Evolutionary conservation across 2,329 filamentous ascomycete genomes (phyloP).

Genomic region (Monilinia laxa): DNA sequence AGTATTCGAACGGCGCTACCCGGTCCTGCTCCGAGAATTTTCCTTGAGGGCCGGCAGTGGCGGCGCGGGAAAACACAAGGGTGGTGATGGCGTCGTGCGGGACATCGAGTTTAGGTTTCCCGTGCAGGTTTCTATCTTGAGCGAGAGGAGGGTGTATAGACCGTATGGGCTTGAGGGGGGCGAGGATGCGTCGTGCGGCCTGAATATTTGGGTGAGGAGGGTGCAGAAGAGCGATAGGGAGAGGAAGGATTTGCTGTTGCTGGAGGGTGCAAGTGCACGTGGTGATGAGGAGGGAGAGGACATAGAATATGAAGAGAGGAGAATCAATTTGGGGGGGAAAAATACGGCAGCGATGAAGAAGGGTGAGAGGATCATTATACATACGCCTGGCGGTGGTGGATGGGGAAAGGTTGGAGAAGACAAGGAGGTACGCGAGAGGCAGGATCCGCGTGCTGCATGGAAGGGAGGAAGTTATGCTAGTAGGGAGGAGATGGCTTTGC

Average conservation of each 20-base stretch:
- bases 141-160: constrained; percentile 70
- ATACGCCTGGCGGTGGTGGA: constrained; percentile 76
- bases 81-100: constrained; percentile 71
- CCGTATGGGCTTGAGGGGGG: constrained; percentile 86
- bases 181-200: constrained; percentile 71
- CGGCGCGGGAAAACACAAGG: constrained; percentile 62
- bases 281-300: constrained; percentile 34
- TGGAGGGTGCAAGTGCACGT: constrained; percentile 17
- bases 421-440: constrained; percentile 50
- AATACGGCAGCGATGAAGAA: constrained; percentile 75
- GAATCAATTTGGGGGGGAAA: constrained; percentile 74
- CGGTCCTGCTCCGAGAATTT: constrained; percentile 70
- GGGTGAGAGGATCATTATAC: constrained; percentile 75
- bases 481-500: constrained; percentile 58
- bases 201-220: constrained; percentile 84
- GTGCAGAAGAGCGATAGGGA: constrained; percentile 59
- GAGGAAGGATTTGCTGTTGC: constrained; percentile 44
- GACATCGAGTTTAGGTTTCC: constrained; percentile 82
- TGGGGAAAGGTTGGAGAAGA: constrained; percentile 65
- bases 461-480: constrained; percentile 57
- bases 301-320: constrained; percentile 54
- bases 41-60: constrained; percentile 60
- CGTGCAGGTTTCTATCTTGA: constrained; percentile 75
- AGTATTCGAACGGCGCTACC: constrained; percentile 73
- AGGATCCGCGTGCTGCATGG: constrained; percentile 62